Percentiles rank a stretch among this genome's conserved stretches.
These are phyloP conservation scores for Mallotus nudiflorus DNA, from an alignment of 345 rosid genomes.

Conservation along the genomic window DNA sequence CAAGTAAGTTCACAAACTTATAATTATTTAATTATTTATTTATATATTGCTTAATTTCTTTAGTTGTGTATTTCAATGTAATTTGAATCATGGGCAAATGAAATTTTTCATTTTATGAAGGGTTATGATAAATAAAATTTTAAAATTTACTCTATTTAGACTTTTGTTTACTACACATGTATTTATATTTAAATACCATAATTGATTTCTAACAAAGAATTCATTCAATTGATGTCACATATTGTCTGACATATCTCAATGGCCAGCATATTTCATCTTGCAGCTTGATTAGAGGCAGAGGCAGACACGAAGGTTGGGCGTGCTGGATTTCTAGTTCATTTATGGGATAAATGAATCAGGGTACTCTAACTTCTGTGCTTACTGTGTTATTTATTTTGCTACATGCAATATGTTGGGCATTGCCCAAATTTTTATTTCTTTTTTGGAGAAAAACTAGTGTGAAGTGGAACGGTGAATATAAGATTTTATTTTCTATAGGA, in stretches of 20 bases:
- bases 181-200: too few relatives aligned
- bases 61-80: too few relatives aligned
- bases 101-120: too few relatives aligned
- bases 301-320: constrained; percentile 17
- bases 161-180: too few relatives aligned
- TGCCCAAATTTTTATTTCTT: not conserved
- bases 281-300: constrained; percentile 24
- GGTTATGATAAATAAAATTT: too few relatives aligned
- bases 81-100: too few relatives aligned
- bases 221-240: not conserved
- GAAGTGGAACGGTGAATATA: not conserved
- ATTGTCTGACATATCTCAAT: not conserved
- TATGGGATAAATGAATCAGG: constrained; percentile 29
- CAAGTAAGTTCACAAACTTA: too few relatives aligned
- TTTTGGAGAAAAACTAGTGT: not conserved
- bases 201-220: too few relatives aligned
- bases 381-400: not conserved
- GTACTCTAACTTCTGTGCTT: constrained; percentile 24
- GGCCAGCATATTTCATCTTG: constrained; percentile 5
- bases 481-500: constrained; percentile 8
- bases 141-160: too few relatives aligned
- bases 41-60: too few relatives aligned
- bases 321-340: not conserved
- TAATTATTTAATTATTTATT: too few relatives aligned
- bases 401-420: constrained; percentile 1